A percentile compares a stretch with the other conserved stretches of the same genome.
phyloP scores from a whole-genome alignment of 345 rosid species.

The Hibiscus tridactylites region DNA sequence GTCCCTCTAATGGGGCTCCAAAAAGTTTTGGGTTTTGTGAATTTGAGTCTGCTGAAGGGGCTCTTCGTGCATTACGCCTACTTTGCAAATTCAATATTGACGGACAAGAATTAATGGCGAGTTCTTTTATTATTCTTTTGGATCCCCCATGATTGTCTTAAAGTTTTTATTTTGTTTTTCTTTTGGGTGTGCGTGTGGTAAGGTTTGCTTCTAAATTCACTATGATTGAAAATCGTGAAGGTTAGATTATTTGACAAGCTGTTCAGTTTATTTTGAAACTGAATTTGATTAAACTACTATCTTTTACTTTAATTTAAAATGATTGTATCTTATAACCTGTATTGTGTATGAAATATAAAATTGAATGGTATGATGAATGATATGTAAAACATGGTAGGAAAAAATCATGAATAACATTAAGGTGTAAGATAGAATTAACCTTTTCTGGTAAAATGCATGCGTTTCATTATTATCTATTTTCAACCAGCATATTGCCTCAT shows the following conservation, averaged over 20 bases:
- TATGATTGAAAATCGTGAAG: background rate
- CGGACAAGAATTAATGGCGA: constrained; percentile 89
- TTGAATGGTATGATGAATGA: background rate
- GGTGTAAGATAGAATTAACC: background rate
- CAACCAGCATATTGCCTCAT: background rate
- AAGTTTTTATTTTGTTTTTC: background rate
- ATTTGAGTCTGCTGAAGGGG: constrained; percentile 93
- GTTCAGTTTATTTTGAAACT: background rate
- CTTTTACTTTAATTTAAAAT: background rate
- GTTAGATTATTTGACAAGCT: background rate
- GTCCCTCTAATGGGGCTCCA: constrained; percentile 76
- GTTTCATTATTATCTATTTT: background rate
- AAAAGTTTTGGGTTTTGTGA: constrained; percentile 94
- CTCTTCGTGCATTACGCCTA: constrained; percentile 86
- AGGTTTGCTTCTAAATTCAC: background rate
- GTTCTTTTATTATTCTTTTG: constrained; percentile 2
- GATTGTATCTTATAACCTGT: background rate
- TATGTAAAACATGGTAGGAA: background rate
- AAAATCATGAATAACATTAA: background rate
- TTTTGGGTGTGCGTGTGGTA: background rate
- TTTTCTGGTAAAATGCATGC: background rate
- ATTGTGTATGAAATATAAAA: background rate
- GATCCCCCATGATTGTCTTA: background rate
- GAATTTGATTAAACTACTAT: background rate
- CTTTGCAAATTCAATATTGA: constrained; percentile 82